These are phyloP conservation scores for Cystofilobasidium capitatum DNA, from an alignment of 768 basidiomycete genomes.

Conservation along the genomic window DNA sequence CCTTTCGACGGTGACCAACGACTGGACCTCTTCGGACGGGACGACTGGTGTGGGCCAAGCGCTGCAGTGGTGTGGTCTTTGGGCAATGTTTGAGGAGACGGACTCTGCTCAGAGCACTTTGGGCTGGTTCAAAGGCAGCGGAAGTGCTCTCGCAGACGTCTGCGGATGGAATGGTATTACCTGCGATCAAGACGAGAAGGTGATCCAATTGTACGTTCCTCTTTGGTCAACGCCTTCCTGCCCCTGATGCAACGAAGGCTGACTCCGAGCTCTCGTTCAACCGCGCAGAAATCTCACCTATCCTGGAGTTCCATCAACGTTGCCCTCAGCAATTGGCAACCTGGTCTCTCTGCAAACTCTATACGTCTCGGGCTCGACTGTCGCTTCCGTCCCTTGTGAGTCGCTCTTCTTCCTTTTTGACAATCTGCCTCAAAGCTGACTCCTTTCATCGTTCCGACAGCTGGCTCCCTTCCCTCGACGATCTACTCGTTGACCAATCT, in stretches of 20 bases:
- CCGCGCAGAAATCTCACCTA: constrained; percentile 32
- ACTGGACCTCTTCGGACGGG: constrained; percentile 35
- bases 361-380: constrained; percentile 34
- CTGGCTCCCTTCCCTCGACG: constrained; percentile 34
- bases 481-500: constrained; percentile 32
- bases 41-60: constrained; percentile 37
- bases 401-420: not conserved
- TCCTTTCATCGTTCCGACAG: constrained; percentile 20
- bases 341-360: constrained; percentile 35
- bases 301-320: constrained; percentile 35
- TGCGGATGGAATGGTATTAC: constrained; percentile 38
- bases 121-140: constrained; percentile 30
- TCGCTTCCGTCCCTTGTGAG: constrained; percentile 35
- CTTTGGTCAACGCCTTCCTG: not conserved
- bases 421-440: not conserved
- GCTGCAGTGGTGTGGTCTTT: constrained; percentile 39
- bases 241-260: too few relatives aligned
- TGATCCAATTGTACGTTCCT: constrained; percentile 35
- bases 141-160: constrained; percentile 27
- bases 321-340: constrained; percentile 33
- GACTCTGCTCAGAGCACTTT: not conserved
- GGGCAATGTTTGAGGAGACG: constrained; percentile 32
- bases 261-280: constrained; percentile 22
- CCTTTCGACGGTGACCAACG: constrained; percentile 34
- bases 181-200: constrained; percentile 35